Evolutionary conservation across 2,329 filamentous ascomycete species (phyloP), one percentile per base, ranked within the genome.

Genomic region (Fusarium sp.): DNA sequence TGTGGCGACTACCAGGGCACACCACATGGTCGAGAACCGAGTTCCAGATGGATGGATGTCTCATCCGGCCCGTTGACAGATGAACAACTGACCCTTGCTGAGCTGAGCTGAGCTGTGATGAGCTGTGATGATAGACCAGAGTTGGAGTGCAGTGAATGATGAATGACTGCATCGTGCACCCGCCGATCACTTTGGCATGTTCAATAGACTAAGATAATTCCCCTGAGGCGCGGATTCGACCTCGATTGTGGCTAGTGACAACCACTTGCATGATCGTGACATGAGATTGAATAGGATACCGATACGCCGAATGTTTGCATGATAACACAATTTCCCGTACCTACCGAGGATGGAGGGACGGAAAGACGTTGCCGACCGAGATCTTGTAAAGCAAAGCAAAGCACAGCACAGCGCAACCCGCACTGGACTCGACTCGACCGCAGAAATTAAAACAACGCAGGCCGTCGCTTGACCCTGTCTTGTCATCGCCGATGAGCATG

Each of bases 231-330:
- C 63, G 61, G 69, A 68, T 59, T 73, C 24, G 24, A 37, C 61
- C 32, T 71, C 57, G 61, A 70, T 60, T 75, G 73, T 75, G 73
- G 73, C 72, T 74, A 67, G 67, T 71, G 58, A 67, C 51, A 48
- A 49, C 42, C 54, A 62, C 45, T 68, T 67, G 54, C 56, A 67
- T 55, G 27, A 63, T 60, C 49, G 49, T 55, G 56, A 61, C 71
- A 55, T 51, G 30, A 34, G 14, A 45, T 44, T 65, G 27, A 9
- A 45, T 54, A 57, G 37, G 44, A 49, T 45, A 41, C 44, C 63
- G 47, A 67, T 61, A 45, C 44, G 13, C 18, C 56, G 20, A 22
- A 32, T 27, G 27, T 53, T 55, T 56, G 63, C 65, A 67, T 62
- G 40, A 60, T 54, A 49, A 37, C 16, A 57, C n/a, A 57, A 63